phyloP scores from a whole-genome alignment of 2,329 filamentous ascomycete genomes.

The Colletotrichum spinosum region DNA sequence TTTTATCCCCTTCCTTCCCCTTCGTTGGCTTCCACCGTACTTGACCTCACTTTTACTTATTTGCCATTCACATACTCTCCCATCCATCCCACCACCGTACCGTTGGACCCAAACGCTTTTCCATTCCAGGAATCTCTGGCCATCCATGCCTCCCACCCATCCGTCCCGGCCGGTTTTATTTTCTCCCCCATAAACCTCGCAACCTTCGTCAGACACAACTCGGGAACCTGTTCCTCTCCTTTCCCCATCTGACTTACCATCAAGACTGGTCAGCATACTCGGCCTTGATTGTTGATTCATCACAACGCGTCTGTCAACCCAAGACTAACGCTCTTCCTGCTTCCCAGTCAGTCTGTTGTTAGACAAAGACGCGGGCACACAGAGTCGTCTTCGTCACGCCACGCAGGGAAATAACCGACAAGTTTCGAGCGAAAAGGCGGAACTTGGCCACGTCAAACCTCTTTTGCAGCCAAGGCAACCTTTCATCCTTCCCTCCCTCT shows the following conservation, averaged over 20 bases:
- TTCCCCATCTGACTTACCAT: neutral
- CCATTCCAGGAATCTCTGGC: slow-evolving; percentile 21
- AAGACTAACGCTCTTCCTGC: neutral
- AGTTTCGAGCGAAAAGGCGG: slow-evolving; percentile 37
- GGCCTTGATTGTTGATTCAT: slow-evolving; percentile 8
- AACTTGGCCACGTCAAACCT: slow-evolving; percentile 35
- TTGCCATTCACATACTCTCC: slow-evolving; percentile 7
- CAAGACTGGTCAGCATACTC: neutral
- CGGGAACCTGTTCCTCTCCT: slow-evolving; percentile 12
- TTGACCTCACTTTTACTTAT: slow-evolving; percentile 1
- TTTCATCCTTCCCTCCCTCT: slow-evolving; percentile 9
- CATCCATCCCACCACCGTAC: slow-evolving; percentile 9
- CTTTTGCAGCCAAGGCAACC: slow-evolving; percentile 37
- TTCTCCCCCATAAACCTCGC: slow-evolving; percentile 3
- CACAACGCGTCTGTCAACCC: slow-evolving; percentile 4
- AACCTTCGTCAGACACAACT: slow-evolving; percentile 22
- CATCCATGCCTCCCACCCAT: slow-evolving; percentile 23
- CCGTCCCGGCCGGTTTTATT: slow-evolving; percentile 23
- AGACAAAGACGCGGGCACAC: slow-evolving; percentile 25
- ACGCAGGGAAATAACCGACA: slow-evolving; percentile 36
- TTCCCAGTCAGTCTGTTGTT: slow-evolving; percentile 4
- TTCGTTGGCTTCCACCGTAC: slow-evolving; percentile 27
- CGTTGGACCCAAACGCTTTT: slow-evolving; percentile 7
- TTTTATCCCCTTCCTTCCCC: slow-evolving; percentile 25
- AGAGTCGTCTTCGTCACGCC: slow-evolving; percentile 32